Conservation (phyloP, 148 eudicot species). For the Simmondsia chinensis region DNA sequence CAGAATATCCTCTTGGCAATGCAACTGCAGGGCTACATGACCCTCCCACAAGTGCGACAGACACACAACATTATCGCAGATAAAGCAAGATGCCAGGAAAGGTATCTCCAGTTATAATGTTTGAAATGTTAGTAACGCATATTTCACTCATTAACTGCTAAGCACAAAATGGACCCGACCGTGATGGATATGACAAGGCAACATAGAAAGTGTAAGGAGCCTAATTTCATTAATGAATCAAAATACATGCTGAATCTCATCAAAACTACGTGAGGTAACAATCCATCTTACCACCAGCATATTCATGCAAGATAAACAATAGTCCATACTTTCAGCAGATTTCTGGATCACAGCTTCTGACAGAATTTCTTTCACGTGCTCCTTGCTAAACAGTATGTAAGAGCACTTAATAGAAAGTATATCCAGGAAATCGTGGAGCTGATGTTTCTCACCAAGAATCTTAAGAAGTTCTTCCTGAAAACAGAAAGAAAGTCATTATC, state of each 20-base stretch:
- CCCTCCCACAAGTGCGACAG: too few species aligned
- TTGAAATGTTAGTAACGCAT: too few species aligned
- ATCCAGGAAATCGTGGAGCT: slow-evolving; percentile 70
- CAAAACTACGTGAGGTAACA: background rate
- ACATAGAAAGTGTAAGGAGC: too few species aligned
- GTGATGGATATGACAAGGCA: too few species aligned
- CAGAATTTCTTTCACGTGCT: slow-evolving; percentile 79
- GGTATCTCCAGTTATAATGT: too few species aligned
- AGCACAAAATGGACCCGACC: too few species aligned
- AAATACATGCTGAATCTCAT: background rate
- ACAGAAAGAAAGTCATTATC: background rate
- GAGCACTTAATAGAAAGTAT: slow-evolving; percentile 81
- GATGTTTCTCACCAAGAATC: slow-evolving; percentile 72
- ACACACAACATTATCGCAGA: too few species aligned
- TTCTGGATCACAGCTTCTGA: slow-evolving; percentile 46
- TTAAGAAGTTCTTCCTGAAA: slow-evolving; percentile 78
- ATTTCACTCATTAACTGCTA: too few species aligned
- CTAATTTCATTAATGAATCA: background rate
- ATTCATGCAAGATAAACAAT: slow-evolving; percentile 74
- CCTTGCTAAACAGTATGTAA: slow-evolving; percentile 81
- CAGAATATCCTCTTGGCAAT: too few species aligned
- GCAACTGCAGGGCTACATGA: too few species aligned
- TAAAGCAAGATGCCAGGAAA: too few species aligned
- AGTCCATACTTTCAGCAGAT: slow-evolving; percentile 42
- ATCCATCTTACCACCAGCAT: slow-evolving; percentile 71